Percentiles rank a stretch among this genome's conserved stretches.
Conservation (phyloP, 2,329 filamentous ascomycete genomes). For the Alternaria arbusti region DNA sequence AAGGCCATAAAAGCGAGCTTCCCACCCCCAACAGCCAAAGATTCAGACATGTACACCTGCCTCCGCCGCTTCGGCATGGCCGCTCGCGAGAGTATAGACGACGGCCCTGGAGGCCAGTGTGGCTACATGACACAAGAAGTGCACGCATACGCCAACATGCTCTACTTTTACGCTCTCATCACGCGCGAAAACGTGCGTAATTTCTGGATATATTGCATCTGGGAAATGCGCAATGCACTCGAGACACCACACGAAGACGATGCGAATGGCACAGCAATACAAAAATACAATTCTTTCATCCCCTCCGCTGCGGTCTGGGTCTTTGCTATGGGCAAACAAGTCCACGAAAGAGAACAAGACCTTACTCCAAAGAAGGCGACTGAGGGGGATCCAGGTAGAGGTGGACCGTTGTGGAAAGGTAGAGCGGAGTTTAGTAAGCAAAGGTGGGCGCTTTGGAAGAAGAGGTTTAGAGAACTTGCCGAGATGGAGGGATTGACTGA, state of each 20-base stretch:
- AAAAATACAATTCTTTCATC: neutral
- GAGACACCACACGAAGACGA: neutral
- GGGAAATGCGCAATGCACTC: neutral
- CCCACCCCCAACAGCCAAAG: neutral
- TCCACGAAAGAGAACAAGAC: conserved; percentile 1
- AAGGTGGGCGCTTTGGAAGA: conserved; percentile 2
- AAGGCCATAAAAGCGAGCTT: neutral
- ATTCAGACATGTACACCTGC: neutral
- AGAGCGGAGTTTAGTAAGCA: neutral
- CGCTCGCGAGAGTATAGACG: conserved; percentile 1
- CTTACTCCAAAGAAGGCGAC: neutral
- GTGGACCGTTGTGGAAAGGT: neutral
- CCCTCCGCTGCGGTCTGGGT: neutral
- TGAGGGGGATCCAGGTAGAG: neutral
- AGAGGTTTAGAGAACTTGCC: neutral
- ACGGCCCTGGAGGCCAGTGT: neutral
- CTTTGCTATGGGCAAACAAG: neutral
- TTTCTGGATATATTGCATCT: conserved; percentile 3
- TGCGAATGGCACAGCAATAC: neutral
- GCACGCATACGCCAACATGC: conserved; percentile 3
- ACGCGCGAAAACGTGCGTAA: neutral
- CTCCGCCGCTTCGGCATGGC: neutral
- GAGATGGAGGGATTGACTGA: neutral
- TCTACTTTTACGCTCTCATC: conserved; percentile 4
- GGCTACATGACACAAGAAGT: conserved; percentile 1